Conservation (phyloP, 495 filamentous ascomycete species). For the Aspergillus conjunctus region DNA sequence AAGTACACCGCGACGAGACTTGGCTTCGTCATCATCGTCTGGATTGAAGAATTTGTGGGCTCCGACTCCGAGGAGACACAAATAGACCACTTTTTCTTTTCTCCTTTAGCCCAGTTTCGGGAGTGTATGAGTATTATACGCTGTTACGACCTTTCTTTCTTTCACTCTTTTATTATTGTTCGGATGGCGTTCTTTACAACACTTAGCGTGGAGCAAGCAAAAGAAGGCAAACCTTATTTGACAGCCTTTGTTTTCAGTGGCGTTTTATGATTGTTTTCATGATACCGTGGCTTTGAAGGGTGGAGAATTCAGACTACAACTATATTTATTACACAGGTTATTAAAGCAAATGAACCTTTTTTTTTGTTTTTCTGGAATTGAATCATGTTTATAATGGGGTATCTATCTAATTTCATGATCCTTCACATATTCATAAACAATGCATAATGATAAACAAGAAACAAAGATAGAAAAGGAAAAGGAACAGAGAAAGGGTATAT, state of each 20-base stretch:
- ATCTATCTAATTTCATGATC: slow-evolving; percentile 5
- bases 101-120: background rate
- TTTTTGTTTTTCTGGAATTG: background rate
- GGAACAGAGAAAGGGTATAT: slow-evolving; percentile 3
- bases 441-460: slow-evolving; percentile 8
- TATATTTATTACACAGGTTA: too few relatives aligned
- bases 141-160: slow-evolving; percentile 4
- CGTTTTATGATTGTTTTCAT: background rate
- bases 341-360: background rate
- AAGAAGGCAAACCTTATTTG: background rate
- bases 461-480: slow-evolving; percentile 1
- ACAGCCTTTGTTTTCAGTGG: background rate
- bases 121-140: background rate
- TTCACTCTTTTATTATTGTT: background rate
- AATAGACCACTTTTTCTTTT: slow-evolving; percentile 16
- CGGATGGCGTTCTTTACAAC: slow-evolving; percentile 6
- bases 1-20: slow-evolving; percentile 41
- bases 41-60: slow-evolving; percentile 58
- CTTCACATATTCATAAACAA: background rate
- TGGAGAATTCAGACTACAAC: too few relatives aligned
- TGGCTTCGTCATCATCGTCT: slow-evolving; percentile 41
- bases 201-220: background rate
- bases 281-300: too few relatives aligned
- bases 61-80: slow-evolving; percentile 51
- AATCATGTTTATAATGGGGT: background rate